Evolutionary conservation across 768 basidiomycete genomes (phyloP).

Genomic region (Kwoniella pini): DNA sequence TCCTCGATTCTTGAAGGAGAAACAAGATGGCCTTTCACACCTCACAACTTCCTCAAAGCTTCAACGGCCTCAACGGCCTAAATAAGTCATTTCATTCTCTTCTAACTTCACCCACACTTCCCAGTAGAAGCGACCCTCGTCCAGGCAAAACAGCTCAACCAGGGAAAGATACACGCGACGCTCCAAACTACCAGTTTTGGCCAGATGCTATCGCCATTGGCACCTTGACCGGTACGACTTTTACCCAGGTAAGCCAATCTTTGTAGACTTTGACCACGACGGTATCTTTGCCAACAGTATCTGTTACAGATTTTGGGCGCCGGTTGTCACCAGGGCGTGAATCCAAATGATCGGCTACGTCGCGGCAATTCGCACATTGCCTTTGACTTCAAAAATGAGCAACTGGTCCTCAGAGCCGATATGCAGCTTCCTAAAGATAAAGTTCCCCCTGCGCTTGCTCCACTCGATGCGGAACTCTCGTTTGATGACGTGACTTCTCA

Average conservation of each 20-base stretch:
- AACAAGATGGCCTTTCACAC: not conserved
- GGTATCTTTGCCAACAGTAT: not conserved
- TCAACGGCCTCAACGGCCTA: not conserved
- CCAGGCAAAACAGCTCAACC: conserved; percentile 12
- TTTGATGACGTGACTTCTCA: conserved; percentile 48
- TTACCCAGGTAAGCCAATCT: conserved; percentile 35
- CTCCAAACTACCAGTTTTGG: conserved; percentile 33
- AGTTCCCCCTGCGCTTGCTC: conserved; percentile 37
- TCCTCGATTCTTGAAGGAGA: too few species aligned
- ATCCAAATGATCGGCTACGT: not conserved
- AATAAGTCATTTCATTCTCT: not conserved
- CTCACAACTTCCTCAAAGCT: not conserved
- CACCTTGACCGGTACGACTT: conserved; percentile 29
- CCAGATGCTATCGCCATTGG: conserved; percentile 43
- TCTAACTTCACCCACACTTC: not conserved
- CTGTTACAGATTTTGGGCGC: conserved; percentile 27
- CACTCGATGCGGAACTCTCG: conserved; percentile 43
- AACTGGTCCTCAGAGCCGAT: conserved; percentile 31
- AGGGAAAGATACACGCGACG: not conserved
- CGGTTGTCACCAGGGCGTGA: conserved; percentile 18
- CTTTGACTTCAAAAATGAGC: conserved; percentile 41
- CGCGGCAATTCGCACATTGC: conserved; percentile 36
- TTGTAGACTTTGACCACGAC: not conserved
- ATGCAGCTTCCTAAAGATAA: conserved; percentile 12
- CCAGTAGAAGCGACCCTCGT: not conserved